Conservation (phyloP, 116 monocot genomes). For the Cymodocea nodosa region DNA sequence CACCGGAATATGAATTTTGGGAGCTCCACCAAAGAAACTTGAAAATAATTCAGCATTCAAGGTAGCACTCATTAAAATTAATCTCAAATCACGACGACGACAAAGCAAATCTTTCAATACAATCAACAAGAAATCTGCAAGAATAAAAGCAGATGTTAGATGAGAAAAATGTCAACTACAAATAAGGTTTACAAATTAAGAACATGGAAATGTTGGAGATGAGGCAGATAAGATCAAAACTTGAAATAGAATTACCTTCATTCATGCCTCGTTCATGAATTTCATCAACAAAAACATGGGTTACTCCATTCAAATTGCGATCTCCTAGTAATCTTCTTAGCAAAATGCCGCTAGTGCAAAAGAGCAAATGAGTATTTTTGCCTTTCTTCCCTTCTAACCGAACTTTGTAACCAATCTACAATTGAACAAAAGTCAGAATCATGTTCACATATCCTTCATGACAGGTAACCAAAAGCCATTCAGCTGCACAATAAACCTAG, state of each 20-base stretch:
- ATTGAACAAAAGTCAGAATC: background rate
- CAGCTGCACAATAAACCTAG: background rate
- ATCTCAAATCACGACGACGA: constrained; percentile 77
- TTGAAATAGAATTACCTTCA: constrained; percentile 52
- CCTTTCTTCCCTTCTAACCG: constrained; percentile 97
- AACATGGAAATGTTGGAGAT: background rate
- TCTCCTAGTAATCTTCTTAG: constrained; percentile 88
- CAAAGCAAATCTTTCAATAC: constrained; percentile 90
- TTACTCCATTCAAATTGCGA: constrained; percentile 78
- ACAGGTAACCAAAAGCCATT: background rate
- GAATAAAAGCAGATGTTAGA: constrained; percentile 4
- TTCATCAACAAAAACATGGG: constrained; percentile 99
- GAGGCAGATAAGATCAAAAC: background rate
- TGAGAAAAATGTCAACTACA: background rate
- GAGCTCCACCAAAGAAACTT: constrained; percentile 87
- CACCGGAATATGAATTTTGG: constrained; percentile 92
- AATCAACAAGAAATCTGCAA: constrained; percentile 86
- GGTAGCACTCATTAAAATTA: constrained; percentile 98
- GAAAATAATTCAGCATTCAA: constrained; percentile 97
- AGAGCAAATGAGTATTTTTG: constrained; percentile 97
- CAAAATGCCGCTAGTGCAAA: constrained; percentile 99
- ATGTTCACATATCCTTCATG: background rate
- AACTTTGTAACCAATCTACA: constrained; percentile 97
- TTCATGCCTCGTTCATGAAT: constrained; percentile 99
- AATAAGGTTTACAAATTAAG: background rate